Percentiles rank a stretch among this genome's conserved stretches.
These are phyloP conservation scores for Geotrichum cucujoidarum DNA, from an alignment of 1,139 yeast species.

Conservation along the genomic window DNA sequence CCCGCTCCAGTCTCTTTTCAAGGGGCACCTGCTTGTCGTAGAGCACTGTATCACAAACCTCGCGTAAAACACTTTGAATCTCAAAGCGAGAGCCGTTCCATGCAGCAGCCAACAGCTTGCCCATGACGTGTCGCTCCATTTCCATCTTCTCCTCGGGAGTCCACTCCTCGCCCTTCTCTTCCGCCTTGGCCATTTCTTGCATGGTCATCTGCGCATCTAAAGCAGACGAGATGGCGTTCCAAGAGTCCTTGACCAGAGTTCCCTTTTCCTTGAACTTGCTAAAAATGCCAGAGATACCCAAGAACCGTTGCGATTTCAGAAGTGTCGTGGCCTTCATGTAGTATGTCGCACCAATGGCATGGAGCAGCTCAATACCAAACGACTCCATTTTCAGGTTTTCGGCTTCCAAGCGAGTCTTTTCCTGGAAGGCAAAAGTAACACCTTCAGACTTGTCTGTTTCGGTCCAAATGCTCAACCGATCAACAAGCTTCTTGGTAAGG, in stretches of 20 bases:
- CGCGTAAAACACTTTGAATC: conserved; percentile 80
- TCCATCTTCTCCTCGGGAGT: conserved; percentile 79
- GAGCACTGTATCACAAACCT: conserved; percentile 75
- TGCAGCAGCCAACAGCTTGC: conserved; percentile 89
- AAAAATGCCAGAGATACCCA: conserved; percentile 83
- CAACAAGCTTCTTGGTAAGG: conserved; percentile 58
- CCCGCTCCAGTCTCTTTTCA: conserved; percentile 62
- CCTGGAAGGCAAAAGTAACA: conserved; percentile 62
- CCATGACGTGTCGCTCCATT: conserved; percentile 79
- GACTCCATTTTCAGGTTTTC: conserved; percentile 89
- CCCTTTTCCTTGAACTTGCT: conserved; percentile 84
- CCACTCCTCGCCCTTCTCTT: conserved; percentile 53
- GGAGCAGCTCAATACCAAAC: conserved; percentile 85
- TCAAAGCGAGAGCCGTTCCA: conserved; percentile 94
- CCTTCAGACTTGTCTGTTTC: conserved; percentile 74
- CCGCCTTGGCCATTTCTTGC: conserved; percentile 58
- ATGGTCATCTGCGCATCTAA: conserved; percentile 82
- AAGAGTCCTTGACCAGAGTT: conserved; percentile 76
- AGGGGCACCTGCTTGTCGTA: conserved; percentile 57
- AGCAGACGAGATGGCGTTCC: conserved; percentile 79
- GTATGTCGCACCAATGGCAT: conserved; percentile 77
- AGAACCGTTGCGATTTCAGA: conserved; percentile 64
- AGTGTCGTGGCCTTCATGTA: conserved; percentile 57
- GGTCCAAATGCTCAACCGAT: conserved; percentile 68
- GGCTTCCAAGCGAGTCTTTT: conserved; percentile 74